Evolutionary conservation across 225 moss, liverwort and hornwort genomes (phyloP).

Genomic region (Polytrichum commune): DNA sequence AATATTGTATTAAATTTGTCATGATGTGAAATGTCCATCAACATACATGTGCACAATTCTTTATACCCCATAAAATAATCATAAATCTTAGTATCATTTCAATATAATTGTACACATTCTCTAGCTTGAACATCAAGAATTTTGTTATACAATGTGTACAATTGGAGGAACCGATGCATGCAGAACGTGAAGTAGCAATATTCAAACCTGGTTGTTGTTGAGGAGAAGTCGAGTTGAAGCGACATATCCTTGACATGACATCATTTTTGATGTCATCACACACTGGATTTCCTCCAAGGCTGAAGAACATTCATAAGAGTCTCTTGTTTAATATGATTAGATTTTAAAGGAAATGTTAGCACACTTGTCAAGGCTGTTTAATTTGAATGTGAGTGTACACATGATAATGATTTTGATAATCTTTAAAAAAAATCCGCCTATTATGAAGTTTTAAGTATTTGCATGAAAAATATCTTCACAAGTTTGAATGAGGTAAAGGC

Average conservation of each 20-base stretch:
- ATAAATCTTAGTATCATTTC: neutral
- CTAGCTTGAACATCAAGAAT: neutral
- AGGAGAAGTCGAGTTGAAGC: neutral
- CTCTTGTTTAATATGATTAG: neutral
- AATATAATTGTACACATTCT: neutral
- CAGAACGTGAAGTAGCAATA: neutral
- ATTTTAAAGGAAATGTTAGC: neutral
- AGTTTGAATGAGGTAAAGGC: no score
- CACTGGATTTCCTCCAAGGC: neutral
- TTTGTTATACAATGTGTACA: neutral
- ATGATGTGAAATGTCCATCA: neutral
- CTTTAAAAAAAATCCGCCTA: no score
- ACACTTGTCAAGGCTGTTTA: no score
- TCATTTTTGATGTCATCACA: neutral
- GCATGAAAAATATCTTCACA: no score
- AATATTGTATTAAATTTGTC: no score
- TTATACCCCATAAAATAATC: neutral
- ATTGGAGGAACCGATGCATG: no score
- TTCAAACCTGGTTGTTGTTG: neutral
- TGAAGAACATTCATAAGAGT: neutral
- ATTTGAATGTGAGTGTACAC: no score
- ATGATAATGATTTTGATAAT: no score
- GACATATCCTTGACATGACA: conserved; percentile 1
- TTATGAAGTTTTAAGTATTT: no score
- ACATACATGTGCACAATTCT: neutral